Conservation (phyloP, 2,329 filamentous ascomycete genomes). For the Decorospora gaudefroyi region DNA sequence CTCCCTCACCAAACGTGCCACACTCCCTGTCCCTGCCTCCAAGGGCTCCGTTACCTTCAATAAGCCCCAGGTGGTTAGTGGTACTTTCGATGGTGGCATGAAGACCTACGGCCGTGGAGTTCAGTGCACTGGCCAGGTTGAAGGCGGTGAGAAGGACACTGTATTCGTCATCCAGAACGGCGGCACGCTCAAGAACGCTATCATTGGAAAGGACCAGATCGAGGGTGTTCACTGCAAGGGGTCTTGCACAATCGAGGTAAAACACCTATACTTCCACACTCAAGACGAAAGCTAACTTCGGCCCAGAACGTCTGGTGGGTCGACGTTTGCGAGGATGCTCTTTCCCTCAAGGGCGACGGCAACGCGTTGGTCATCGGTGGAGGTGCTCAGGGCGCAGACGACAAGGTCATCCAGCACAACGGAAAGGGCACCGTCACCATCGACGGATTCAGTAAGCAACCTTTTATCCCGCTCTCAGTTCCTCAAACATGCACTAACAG, state of each 20-base stretch:
- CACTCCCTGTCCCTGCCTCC: constrained; percentile 39
- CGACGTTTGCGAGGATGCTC: constrained; percentile 51
- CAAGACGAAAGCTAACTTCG: constrained; percentile 27
- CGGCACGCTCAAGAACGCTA: constrained; percentile 59
- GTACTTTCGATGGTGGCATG: constrained; percentile 41
- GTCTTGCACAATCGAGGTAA: constrained; percentile 51
- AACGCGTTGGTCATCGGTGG: constrained; percentile 49
- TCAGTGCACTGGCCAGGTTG: constrained; percentile 50
- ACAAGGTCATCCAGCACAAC: constrained; percentile 54
- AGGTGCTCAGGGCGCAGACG: constrained; percentile 46
- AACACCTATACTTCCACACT: not conserved
- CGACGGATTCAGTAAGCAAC: constrained; percentile 36
- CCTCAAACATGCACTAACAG: constrained; percentile 32
- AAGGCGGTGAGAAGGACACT: constrained; percentile 54
- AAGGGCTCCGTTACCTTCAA: constrained; percentile 40
- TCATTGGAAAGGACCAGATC: constrained; percentile 58
- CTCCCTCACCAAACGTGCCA: constrained; percentile 38
- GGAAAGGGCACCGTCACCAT: constrained; percentile 49
- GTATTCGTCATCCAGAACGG: constrained; percentile 60
- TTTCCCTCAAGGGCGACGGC: constrained; percentile 45
- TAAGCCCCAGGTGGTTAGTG: constrained; percentile 28
- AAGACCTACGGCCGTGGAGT: constrained; percentile 44
- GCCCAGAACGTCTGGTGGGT: constrained; percentile 51
- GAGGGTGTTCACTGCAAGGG: constrained; percentile 46
- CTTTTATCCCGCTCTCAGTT: constrained; percentile 48